Evolutionary conservation across 2,329 filamentous ascomycete genomes (phyloP), one percentile per base, ranked within the genome.

Genomic region (Phialocephala sp.): DNA sequence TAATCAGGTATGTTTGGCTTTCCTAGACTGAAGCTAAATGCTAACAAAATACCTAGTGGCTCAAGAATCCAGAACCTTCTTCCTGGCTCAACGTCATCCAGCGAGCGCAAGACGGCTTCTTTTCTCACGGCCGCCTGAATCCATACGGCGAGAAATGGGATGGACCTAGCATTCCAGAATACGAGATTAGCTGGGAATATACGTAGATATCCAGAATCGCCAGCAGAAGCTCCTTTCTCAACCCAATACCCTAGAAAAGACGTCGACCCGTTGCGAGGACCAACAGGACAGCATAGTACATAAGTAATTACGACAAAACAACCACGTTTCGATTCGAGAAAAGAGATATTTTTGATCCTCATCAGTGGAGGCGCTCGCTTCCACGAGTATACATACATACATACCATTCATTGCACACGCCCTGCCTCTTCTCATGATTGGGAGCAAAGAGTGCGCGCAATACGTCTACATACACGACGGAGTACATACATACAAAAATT

Each of bases 51-150:
- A 32, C 22, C 56, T 59, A 85, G 82, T 86, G 84, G 84, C 71
- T 80, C 54, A 85, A 84, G 71, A 81, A 84, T 64, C 84, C 84
- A 1, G 83, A 86, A 73, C 84, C 83, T 12, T 84, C 82, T 5
- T 84, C 82, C 0, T 86, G 84, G 84, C 78, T 86, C 35, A 81
- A 83, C 27, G 78, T 85, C 62, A 78, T 85, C 57, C 80, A 84
- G 68, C 79, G 80, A 37, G 83, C 84, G 1, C 83, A 86, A 61
- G 83, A 86, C 66, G 83, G 80, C 41, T 86, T 84, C 76, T 83
- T 86, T 68, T 77, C 78, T 0, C 79, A 82, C n/a, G 72, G 76
- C 8, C 78, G 83, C 50, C 79, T 77, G 43, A 86, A 86, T 69
- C 77, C 79, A 0, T 86, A 86, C 68, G 83, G 83, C 59, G 84